Percentiles rank a stretch among this genome's conserved stretches.
These are phyloP conservation scores for Senecio squalidus DNA, from an alignment of 140 eudicot species.

Conservation along the genomic window DNA sequence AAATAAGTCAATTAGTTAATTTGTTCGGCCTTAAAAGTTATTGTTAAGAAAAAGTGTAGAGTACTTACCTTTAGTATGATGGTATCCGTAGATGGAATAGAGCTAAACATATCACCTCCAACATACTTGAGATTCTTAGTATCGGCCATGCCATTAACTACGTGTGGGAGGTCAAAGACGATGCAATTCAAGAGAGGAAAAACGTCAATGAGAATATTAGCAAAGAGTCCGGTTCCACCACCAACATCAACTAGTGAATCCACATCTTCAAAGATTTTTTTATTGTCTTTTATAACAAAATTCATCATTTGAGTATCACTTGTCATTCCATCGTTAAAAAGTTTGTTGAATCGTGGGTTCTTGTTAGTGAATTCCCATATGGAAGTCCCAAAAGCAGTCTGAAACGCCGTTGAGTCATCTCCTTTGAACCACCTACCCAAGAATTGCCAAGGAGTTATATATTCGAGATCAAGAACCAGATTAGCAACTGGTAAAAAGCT, in stretches of 20 bases:
- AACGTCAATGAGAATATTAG: conserved; percentile 31
- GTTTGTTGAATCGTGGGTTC: conserved; percentile 23
- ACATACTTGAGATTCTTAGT: conserved; percentile 25
- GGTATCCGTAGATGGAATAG: conserved; percentile 28
- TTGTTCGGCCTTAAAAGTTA: not conserved
- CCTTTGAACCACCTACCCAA: conserved; percentile 38
- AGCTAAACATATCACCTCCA: conserved; percentile 35
- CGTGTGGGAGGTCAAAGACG: conserved; percentile 32
- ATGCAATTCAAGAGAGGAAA: conserved; percentile 25
- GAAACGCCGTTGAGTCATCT: conserved; percentile 20
- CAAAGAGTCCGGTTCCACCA: conserved; percentile 46
- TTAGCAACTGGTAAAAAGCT: conserved; percentile 20
- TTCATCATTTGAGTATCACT: conserved; percentile 35
- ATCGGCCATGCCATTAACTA: conserved; percentile 17
- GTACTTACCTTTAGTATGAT: conserved; percentile 19
- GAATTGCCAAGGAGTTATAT: conserved; percentile 23
- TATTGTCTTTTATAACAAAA: conserved; percentile 8
- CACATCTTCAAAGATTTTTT: conserved; percentile 33
- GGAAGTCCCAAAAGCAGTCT: conserved; percentile 15
- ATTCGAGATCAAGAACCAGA: not conserved
- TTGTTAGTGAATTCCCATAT: conserved; percentile 20
- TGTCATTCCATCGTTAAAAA: conserved; percentile 46
- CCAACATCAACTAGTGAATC: conserved; percentile 55
- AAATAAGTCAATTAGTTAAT: not conserved
- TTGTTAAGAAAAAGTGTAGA: not conserved